Conservation (phyloP, 2,329 filamentous ascomycete genomes). For the Capronia epimyces region DNA sequence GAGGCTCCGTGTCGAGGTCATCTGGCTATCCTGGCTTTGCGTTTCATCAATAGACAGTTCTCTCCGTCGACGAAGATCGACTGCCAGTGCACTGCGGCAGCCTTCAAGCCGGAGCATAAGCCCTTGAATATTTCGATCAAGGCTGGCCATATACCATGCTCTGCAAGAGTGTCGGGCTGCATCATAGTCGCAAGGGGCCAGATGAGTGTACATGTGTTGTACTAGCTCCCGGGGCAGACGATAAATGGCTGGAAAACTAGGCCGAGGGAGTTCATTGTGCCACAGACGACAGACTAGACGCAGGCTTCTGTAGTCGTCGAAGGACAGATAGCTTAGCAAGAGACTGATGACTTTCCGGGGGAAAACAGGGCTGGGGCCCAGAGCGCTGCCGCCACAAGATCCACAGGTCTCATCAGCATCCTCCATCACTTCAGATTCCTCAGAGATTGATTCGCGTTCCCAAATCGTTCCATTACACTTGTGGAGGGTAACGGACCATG, state of each 20-base stretch:
- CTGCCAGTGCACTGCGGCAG: slow-evolving; percentile 35
- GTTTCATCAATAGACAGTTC: slow-evolving; percentile 30
- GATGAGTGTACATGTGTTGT: slow-evolving; percentile 43
- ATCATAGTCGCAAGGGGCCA: slow-evolving; percentile 52
- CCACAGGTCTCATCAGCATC: background rate
- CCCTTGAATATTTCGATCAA: slow-evolving; percentile 49
- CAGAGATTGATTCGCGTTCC: background rate
- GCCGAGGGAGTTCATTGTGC: slow-evolving; percentile 17
- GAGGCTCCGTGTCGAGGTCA: background rate
- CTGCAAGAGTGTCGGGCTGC: slow-evolving; percentile 56
- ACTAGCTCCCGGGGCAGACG: slow-evolving; percentile 45
- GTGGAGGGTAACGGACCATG: background rate
- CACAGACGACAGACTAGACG: slow-evolving; percentile 25
- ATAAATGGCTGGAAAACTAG: slow-evolving; percentile 17
- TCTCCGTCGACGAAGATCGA: slow-evolving; percentile 38
- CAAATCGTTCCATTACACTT: background rate
- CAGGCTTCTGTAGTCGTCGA: slow-evolving; percentile 23
- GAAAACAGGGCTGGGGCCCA: slow-evolving; percentile 2
- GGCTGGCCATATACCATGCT: slow-evolving; percentile 54
- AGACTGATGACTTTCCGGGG: slow-evolving; percentile 14
- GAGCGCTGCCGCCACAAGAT: background rate
- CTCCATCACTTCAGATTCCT: background rate
- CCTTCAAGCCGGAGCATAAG: slow-evolving; percentile 53
- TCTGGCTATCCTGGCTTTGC: slow-evolving; percentile 1
- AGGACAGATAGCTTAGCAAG: slow-evolving; percentile 18